Percentiles rank a stretch among this genome's conserved stretches.
These are phyloP conservation scores for Cryptococcus sp. DNA, from an alignment of 1,284 basidiomycete genomes.

Conservation along the genomic window DNA sequence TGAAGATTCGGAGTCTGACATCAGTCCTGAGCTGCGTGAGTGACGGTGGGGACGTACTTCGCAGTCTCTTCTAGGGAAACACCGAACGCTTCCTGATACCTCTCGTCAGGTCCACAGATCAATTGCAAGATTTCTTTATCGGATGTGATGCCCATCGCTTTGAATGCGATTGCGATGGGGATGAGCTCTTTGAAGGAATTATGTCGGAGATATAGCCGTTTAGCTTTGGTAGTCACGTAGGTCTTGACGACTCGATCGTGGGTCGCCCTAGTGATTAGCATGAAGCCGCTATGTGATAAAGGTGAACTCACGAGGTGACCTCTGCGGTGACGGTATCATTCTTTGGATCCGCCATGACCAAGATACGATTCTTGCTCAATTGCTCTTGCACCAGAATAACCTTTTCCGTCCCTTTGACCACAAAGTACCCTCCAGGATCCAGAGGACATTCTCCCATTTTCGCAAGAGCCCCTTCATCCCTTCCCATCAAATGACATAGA, in stretches of 20 bases:
- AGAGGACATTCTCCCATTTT: constrained; percentile 94
- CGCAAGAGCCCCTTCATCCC: constrained; percentile 75
- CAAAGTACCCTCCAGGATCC: constrained; percentile 98
- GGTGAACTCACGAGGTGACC: constrained; percentile 78
- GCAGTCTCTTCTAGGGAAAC: constrained; percentile 92
- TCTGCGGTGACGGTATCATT: constrained; percentile 94
- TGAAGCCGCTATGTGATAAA: not conserved
- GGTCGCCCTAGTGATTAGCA: constrained; percentile 64
- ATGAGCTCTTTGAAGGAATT: constrained; percentile 98
- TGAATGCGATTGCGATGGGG: constrained; percentile 92
- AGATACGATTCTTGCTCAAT: constrained; percentile 97
- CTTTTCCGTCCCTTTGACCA: constrained; percentile 99
- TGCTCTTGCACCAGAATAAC: constrained; percentile 99
- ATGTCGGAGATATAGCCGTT: constrained; percentile 92
- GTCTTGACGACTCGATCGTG: constrained; percentile 99
- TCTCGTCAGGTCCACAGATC: constrained; percentile 87
- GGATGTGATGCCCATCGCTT: constrained; percentile 92
- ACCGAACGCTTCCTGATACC: constrained; percentile 83
- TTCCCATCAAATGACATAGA: constrained; percentile 82
- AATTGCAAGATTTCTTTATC: constrained; percentile 97
- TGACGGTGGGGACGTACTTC: constrained; percentile 47
- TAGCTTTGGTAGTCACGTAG: constrained; percentile 92
- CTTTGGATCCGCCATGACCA: constrained; percentile 87
- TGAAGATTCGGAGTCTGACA: constrained; percentile 70
- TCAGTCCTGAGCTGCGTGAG: too few species aligned